Evolutionary conservation across 2,329 filamentous ascomycete species (phyloP), one percentile per base, ranked within the genome.

Genomic region (Neurospora crassa): DNA sequence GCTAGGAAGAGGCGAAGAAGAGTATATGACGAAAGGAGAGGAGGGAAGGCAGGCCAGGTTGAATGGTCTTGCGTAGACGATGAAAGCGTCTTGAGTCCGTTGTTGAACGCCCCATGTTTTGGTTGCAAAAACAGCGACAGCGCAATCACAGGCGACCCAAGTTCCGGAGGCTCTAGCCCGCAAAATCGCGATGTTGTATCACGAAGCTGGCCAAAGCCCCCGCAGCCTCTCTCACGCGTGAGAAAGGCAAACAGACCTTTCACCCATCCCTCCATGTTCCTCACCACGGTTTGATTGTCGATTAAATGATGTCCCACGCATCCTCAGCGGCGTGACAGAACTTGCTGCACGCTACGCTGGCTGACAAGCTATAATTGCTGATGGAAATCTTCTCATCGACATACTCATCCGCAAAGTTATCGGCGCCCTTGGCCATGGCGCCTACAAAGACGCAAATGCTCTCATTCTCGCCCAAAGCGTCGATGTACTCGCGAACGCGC

Each of bases 241-340:
- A 71, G 73, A 74, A 70, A 70, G 69, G 71, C 69, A 68, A 72
- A 71, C 75, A 76, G 76, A 77, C 76, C 75, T 77, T 77, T 73
- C 73, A 75, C 74, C 74, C 72, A 72, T 69, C 70, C 74, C 71
- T 75, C 73, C 59, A 53, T 34, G 8, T 71, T 73, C 68, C 74
- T 37, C 71, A 68, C 71, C 70, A 68, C 67, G 68, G 71, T 68
- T 41, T 37, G 43, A 12, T 24, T 53, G 37, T 67, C n/a, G 34
- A 67, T 86, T 90, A 99, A 78, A 97, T 88, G 76, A 99, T 92
- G 79, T 93, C 90, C 96, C 96, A 99, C 43, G 91, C 91, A 81
- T 99, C 96, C 83, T 99, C 96, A 63, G 94, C 95, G 53, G 95
- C 96, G 82, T 99, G 96, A 83, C 96, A 98, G 86, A 99, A 98